Percentiles rank a stretch among this genome's conserved stretches.
phyloP scores from a whole-genome alignment of 331 rosid genomes.

The Pyracantha coccinea region DNA sequence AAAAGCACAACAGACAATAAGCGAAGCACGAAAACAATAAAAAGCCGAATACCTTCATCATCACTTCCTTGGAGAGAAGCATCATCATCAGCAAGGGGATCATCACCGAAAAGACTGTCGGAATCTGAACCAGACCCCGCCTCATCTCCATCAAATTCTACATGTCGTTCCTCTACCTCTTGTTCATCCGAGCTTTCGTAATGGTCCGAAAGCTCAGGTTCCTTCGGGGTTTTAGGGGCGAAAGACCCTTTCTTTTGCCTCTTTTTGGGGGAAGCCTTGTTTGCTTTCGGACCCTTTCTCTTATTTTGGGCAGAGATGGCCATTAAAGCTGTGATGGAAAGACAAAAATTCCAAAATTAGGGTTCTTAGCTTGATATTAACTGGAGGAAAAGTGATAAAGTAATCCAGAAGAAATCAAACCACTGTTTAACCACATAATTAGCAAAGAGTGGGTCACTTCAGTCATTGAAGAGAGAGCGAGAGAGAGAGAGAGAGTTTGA shows the following conservation, averaged over 20 bases:
- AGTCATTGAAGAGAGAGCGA: neutral
- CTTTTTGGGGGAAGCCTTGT: slow-evolving; percentile 28
- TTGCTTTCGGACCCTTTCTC: slow-evolving; percentile 36
- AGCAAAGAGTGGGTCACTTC: neutral
- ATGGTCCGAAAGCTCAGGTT: slow-evolving; percentile 22
- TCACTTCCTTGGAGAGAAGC: slow-evolving; percentile 74
- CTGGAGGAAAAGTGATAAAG: neutral
- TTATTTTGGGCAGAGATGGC: slow-evolving; percentile 28
- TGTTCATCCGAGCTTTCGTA: slow-evolving; percentile 40
- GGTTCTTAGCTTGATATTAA: neutral
- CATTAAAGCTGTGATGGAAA: slow-evolving; percentile 28
- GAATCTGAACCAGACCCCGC: slow-evolving; percentile 40
- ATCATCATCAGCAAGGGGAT: slow-evolving; percentile 35
- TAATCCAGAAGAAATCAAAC: neutral
- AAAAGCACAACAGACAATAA: neutral
- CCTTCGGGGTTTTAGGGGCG: slow-evolving; percentile 21
- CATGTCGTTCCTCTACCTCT: neutral
- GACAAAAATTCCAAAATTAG: neutral
- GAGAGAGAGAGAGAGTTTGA: neutral
- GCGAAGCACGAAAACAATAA: too few relatives aligned
- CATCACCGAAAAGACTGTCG: slow-evolving; percentile 58
- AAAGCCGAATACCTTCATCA: slow-evolving; percentile 34
- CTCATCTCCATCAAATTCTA: slow-evolving; percentile 21
- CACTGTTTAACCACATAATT: neutral
- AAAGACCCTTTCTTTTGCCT: slow-evolving; percentile 39